Conservation (phyloP, 208 protist species). For the Trichomonas gallinae region DNA sequence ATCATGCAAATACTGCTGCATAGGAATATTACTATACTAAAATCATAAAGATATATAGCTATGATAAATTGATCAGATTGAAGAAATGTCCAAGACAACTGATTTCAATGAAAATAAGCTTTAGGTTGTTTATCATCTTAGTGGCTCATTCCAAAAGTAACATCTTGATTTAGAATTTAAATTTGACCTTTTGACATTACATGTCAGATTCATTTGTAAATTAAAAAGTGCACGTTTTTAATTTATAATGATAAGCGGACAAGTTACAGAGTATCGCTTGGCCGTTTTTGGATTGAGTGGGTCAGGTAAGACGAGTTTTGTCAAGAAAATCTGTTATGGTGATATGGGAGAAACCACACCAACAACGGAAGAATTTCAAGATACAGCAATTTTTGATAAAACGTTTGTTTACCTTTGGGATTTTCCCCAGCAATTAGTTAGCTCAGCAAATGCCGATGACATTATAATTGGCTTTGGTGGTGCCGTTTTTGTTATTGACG, state of each 20-base stretch:
- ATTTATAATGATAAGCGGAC: neutral
- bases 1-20: too few relatives aligned
- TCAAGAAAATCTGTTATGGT: neutral
- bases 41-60: too few relatives aligned
- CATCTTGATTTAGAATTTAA: too few relatives aligned
- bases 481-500: neutral
- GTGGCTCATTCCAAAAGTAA: too few relatives aligned
- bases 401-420: neutral
- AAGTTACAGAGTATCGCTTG: neutral
- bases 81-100: too few relatives aligned
- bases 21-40: too few relatives aligned
- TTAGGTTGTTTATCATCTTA: too few relatives aligned
- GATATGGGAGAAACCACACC: neutral
- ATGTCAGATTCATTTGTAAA: too few relatives aligned
- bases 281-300: neutral
- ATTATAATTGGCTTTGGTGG: neutral
- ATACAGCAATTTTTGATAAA: neutral
- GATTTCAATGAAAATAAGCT: too few relatives aligned
- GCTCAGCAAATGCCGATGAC: neutral
- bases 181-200: too few relatives aligned
- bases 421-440: neutral
- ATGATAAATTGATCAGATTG: too few relatives aligned
- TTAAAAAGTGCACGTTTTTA: too few relatives aligned
- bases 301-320: neutral
- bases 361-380: neutral